phyloP scores from a whole-genome alignment of 306 rosid genomes.

The Citrullus mucosospermus region DNA sequence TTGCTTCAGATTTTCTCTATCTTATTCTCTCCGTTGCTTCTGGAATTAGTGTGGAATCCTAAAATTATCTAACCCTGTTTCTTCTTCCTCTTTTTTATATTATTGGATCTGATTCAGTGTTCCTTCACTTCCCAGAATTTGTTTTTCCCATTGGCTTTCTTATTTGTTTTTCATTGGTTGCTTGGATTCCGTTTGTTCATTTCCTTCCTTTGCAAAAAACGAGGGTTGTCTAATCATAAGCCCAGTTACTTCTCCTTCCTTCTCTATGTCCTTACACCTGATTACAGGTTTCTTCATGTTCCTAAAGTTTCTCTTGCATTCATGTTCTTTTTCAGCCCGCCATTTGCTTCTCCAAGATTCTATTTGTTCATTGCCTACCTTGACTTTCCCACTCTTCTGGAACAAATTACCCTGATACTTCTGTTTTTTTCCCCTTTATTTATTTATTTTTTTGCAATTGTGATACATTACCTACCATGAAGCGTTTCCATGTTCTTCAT shows the following conservation, averaged over 20 bases:
- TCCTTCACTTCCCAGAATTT: neutral
- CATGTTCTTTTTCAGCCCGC: neutral
- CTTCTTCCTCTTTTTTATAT: slow-evolving; percentile 4
- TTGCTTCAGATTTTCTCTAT: slow-evolving; percentile 8
- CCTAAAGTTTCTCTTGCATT: neutral
- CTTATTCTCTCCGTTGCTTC: slow-evolving; percentile 7
- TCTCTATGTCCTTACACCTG: neutral
- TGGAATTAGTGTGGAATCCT: neutral
- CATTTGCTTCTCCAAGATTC: neutral
- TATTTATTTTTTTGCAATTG: neutral
- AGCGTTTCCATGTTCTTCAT: neutral
- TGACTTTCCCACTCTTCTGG: neutral
- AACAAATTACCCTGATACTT: neutral
- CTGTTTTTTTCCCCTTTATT: neutral
- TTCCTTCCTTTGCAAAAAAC: neutral
- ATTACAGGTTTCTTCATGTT: neutral
- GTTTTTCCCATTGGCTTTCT: neutral
- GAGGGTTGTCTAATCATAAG: neutral
- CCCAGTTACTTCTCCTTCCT: neutral
- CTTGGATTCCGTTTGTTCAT: neutral
- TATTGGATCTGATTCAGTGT: slow-evolving; percentile 14
- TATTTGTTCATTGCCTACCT: neutral
- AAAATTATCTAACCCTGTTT: slow-evolving; percentile 11
- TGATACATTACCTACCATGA: neutral
- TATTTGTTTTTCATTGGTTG: neutral